A percentile compares a stretch with the other conserved stretches of the same genome.
These are phyloP conservation scores for Volutella citrinella DNA, from an alignment of 2,329 filamentous ascomycete genomes.

Conservation along the genomic window DNA sequence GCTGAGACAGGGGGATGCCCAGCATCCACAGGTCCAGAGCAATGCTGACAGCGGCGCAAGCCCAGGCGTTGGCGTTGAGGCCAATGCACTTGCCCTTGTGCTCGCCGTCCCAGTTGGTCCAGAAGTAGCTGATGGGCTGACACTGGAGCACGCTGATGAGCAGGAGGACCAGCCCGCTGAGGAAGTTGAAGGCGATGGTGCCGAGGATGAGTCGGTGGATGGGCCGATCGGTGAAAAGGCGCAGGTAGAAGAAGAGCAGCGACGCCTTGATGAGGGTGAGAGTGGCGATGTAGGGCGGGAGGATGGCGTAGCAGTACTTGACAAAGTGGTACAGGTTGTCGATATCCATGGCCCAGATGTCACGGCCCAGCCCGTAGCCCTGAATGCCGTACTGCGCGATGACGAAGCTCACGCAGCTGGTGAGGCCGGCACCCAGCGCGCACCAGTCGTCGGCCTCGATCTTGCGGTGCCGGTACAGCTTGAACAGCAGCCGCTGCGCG, in stretches of 20 bases:
- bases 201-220: slow-evolving; percentile 40
- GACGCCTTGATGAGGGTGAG: slow-evolving; percentile 49
- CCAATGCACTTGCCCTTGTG: slow-evolving; percentile 47
- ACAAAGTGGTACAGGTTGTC: slow-evolving; percentile 41
- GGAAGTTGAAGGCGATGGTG: slow-evolving; percentile 37
- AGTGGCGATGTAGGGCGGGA: slow-evolving; percentile 44
- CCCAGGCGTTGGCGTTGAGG: slow-evolving; percentile 47
- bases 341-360: slow-evolving; percentile 47
- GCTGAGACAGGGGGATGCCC: slow-evolving; percentile 44
- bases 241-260: slow-evolving; percentile 53
- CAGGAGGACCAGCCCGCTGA: slow-evolving; percentile 41
- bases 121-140: slow-evolving; percentile 48
- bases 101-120: slow-evolving; percentile 50
- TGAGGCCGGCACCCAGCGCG: slow-evolving; percentile 25
- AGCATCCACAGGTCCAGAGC: slow-evolving; percentile 51
- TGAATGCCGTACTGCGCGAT: slow-evolving; percentile 29
- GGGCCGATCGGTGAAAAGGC: slow-evolving; percentile 44
- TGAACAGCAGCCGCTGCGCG: slow-evolving; percentile 37
- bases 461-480: slow-evolving; percentile 29
- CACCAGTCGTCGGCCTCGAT: slow-evolving; percentile 39
- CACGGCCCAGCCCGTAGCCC: slow-evolving; percentile 44
- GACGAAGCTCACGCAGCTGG: slow-evolving; percentile 28
- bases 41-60: slow-evolving; percentile 51
- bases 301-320: slow-evolving; percentile 41
- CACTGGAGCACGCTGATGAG: slow-evolving; percentile 49